Evolutionary conservation across 78 protist genomes (phyloP).

Genomic region (Dictyostelium capitatum): DNA sequence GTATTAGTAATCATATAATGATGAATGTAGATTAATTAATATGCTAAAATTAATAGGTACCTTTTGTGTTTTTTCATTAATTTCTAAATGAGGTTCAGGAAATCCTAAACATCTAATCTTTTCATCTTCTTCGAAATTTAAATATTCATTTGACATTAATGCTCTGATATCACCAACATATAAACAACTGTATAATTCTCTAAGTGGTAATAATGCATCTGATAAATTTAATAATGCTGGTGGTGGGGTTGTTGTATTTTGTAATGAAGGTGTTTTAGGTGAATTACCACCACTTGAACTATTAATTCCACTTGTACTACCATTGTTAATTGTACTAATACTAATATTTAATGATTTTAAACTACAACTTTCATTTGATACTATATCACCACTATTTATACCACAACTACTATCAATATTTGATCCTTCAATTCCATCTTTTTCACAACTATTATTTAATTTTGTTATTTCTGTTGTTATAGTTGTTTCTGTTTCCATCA

Average conservation of each 20-base stretch:
- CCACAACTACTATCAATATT: neutral
- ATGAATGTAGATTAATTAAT: neutral
- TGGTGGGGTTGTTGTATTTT: neutral
- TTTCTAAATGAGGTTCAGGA: conserved; percentile 40
- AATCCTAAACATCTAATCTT: conserved; percentile 62
- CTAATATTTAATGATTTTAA: conserved; percentile 13
- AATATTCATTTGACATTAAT: neutral
- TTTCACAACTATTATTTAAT: neutral
- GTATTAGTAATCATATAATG: neutral
- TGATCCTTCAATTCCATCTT: too few species aligned
- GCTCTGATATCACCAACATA: conserved; percentile 50
- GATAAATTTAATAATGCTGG: neutral
- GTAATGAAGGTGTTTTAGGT: neutral
- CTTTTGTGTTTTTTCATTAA: conserved; percentile 23
- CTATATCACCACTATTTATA: neutral
- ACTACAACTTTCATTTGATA: neutral
- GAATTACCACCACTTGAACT: neutral
- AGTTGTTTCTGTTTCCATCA: neutral
- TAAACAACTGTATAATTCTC: conserved; percentile 42
- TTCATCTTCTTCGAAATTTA: conserved; percentile 42
- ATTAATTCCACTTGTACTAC: neutral
- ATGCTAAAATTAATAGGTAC: conserved; percentile 1
- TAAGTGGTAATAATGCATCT: conserved; percentile 2
- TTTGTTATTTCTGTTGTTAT: neutral
- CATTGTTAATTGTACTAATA: neutral